A percentile compares a stretch with the other conserved stretches of the same genome.
Evolutionary conservation across 768 basidiomycete species (phyloP).

Genomic region (Calvatia gigantea): DNA sequence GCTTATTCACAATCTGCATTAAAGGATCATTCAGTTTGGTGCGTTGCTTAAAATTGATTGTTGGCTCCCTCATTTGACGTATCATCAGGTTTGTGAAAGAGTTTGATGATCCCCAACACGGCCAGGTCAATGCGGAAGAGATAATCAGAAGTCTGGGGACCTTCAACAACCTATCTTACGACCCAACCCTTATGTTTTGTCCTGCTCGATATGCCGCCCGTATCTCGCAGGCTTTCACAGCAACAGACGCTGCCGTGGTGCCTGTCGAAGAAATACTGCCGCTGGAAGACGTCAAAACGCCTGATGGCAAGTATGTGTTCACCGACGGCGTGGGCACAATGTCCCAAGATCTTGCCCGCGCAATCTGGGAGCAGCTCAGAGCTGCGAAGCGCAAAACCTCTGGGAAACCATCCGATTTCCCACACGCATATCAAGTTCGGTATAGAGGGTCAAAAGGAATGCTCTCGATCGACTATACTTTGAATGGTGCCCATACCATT

Average conservation of each 20-base stretch:
- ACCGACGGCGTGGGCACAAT: conserved; percentile 73
- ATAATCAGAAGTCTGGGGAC: conserved; percentile 57
- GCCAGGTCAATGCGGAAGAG: conserved; percentile 32
- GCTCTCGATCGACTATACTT: conserved; percentile 51
- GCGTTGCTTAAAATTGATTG: conserved; percentile 3
- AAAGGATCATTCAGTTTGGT: conserved; percentile 64
- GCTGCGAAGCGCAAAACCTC: conserved; percentile 32
- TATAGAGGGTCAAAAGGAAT: conserved; percentile 67
- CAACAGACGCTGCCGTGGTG: conserved; percentile 58
- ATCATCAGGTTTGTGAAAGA: conserved; percentile 56
- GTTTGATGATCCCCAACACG: conserved; percentile 35
- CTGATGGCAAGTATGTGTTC: conserved; percentile 41
- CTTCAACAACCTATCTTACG: conserved; percentile 45
- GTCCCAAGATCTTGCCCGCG: conserved; percentile 48
- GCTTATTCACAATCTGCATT: conserved; percentile 75
- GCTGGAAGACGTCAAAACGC: conserved; percentile 31
- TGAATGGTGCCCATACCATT: conserved; percentile 43
- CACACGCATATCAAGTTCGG: conserved; percentile 57
- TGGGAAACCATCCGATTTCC: conserved; percentile 28
- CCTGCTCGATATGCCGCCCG: conserved; percentile 72
- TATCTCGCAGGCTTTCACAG: conserved; percentile 71
- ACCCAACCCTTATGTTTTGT: conserved; percentile 46
- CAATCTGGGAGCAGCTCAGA: conserved; percentile 42
- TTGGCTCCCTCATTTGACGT: not conserved
- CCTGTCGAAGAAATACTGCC: conserved; percentile 45